A percentile compares a stretch with the other conserved stretches of the same genome.
Evolutionary conservation across 306 rosid genomes (phyloP).

Genomic region (Trifolium subterraneum): DNA sequence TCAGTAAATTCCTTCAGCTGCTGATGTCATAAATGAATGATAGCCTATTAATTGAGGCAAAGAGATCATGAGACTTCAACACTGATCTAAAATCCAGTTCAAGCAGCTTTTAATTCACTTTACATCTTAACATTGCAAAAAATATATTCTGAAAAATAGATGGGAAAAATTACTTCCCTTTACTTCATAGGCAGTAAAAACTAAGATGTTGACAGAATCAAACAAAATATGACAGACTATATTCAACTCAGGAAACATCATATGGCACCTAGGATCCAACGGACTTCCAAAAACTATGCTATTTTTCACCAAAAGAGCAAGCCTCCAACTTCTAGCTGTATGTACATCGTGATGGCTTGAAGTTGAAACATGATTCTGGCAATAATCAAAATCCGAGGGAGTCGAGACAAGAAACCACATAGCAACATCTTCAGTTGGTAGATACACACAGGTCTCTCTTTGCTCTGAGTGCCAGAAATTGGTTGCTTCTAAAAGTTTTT

Average conservation of each 20-base stretch:
- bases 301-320: conserved; percentile 70
- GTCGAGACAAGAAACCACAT: conserved; percentile 78
- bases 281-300: conserved; percentile 61
- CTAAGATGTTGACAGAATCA: background rate
- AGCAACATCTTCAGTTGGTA: conserved; percentile 57
- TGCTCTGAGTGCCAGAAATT: conserved; percentile 50
- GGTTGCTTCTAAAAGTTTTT: conserved; percentile 60
- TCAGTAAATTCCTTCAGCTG: background rate
- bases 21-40: conserved; percentile 22
- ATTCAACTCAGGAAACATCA: conserved; percentile 32
- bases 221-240: conserved; percentile 24
- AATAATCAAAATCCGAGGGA: conserved; percentile 50
- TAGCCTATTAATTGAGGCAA: background rate
- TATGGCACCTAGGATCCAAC: conserved; percentile 74
- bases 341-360: conserved; percentile 49
- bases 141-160: conserved; percentile 12
- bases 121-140: conserved; percentile 18
- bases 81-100: conserved; percentile 25
- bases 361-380: conserved; percentile 44
- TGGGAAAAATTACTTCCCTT: conserved; percentile 10
- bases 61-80: background rate
- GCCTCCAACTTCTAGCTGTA: conserved; percentile 68
- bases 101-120: conserved; percentile 16
- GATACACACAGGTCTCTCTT: conserved; percentile 42
- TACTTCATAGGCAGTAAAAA: conserved; percentile 22